phyloP scores from a whole-genome alignment of 108 stramenopile genomes.

The Nitzschia sp. region DNA sequence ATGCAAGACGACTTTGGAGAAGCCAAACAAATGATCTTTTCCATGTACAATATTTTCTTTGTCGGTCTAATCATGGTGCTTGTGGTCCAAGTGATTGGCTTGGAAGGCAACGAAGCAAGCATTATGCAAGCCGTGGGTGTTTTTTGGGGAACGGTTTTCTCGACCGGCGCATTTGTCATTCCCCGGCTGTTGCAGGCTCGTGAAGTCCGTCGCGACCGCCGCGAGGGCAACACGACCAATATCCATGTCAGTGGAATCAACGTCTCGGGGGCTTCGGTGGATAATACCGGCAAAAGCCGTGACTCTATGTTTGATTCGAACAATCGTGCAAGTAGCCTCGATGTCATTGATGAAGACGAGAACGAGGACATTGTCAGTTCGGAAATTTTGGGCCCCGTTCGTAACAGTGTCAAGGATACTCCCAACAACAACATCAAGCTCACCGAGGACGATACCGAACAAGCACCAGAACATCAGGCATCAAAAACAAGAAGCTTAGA shows the following conservation, averaged over 20 bases:
- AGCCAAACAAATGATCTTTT: slow-evolving; percentile 44
- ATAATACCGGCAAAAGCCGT: too few species aligned
- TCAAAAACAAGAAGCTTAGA: too few species aligned
- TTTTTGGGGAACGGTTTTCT: slow-evolving; percentile 36
- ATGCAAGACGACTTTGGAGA: slow-evolving; percentile 39
- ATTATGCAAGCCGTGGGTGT: slow-evolving; percentile 37
- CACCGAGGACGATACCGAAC: too few species aligned
- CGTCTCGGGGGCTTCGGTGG: neutral
- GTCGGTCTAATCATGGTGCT: slow-evolving; percentile 19
- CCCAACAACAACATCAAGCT: too few species aligned
- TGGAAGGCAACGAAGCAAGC: slow-evolving; percentile 3
- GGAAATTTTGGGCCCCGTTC: neutral
- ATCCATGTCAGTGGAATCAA: neutral
- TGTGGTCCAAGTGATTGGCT: neutral
- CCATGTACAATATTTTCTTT: slow-evolving; percentile 54
- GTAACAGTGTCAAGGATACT: neutral
- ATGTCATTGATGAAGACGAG: neutral
- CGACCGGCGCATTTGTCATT: slow-evolving; percentile 29
- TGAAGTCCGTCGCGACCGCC: neutral
- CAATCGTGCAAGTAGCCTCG: neutral
- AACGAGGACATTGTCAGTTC: neutral
- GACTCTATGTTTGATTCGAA: too few species aligned
- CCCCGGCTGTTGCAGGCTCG: slow-evolving; percentile 27
- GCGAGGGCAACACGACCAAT: neutral
- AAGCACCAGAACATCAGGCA: too few species aligned